A percentile compares a stretch with the other conserved stretches of the same genome.
Evolutionary conservation across 768 basidiomycete species (phyloP).

Genomic region (Boletus pseudopeckii): DNA sequence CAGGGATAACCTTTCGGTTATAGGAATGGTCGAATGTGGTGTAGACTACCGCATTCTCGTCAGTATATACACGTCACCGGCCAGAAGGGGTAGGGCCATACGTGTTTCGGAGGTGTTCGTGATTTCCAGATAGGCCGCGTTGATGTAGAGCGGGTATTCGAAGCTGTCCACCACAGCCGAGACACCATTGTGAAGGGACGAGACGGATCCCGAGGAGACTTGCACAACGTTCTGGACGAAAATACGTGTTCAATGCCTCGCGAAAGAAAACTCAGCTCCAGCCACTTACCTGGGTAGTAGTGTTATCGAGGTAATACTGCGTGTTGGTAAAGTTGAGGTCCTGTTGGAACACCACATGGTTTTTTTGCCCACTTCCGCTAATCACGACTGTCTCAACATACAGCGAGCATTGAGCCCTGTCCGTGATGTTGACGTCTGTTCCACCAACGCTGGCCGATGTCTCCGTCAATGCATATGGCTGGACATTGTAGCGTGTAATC

Average conservation of each 20-base stretch:
- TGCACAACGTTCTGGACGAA: conserved; percentile 45
- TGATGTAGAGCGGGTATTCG: conserved; percentile 49
- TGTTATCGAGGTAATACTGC: conserved; percentile 56
- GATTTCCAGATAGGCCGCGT: conserved; percentile 32
- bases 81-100: conserved; percentile 1
- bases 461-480: conserved; percentile 52
- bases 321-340: conserved; percentile 56
- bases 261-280: neutral
- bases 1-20: conserved; percentile 52
- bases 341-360: conserved; percentile 60
- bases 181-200: conserved; percentile 48
- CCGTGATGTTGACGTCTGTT: conserved; percentile 57
- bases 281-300: conserved; percentile 36
- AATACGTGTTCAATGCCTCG: neutral
- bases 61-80: neutral
- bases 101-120: conserved; percentile 27
- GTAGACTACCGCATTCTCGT: conserved; percentile 38
- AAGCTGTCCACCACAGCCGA: conserved; percentile 47
- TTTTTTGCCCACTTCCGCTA: conserved; percentile 57
- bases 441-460: conserved; percentile 42
- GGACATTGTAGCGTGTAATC: conserved; percentile 55
- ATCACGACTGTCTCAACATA: conserved; percentile 60
- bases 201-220: conserved; percentile 43
- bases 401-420: conserved; percentile 54
- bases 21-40: conserved; percentile 67